Conservation (phyloP, 345 rosid species). For the Arabis alpina region DNA sequence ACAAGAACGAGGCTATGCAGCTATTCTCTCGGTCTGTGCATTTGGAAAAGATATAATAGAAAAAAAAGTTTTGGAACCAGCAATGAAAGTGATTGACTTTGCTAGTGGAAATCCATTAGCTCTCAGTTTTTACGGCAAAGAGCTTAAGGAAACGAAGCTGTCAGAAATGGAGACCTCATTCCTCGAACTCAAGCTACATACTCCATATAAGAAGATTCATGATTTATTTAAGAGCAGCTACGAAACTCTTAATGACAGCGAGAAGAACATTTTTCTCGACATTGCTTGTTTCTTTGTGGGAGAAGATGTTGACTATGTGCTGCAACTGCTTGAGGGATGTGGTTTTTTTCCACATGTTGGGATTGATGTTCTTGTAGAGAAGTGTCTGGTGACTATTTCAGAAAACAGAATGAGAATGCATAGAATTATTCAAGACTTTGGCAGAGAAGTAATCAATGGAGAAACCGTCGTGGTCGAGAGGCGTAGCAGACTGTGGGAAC, state of each 20-base stretch:
- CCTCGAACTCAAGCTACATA: too few relatives aligned
- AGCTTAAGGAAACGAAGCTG: too few relatives aligned
- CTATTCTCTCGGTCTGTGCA: too few relatives aligned
- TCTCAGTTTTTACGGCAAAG: too few relatives aligned
- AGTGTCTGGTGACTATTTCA: conserved; percentile 31
- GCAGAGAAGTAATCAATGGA: conserved; percentile 24
- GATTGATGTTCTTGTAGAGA: conserved; percentile 40
- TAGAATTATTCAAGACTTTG: conserved; percentile 37
- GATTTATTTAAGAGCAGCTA: conserved; percentile 23
- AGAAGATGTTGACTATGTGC: conserved; percentile 19
- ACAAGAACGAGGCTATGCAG: too few relatives aligned
- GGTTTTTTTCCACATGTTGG: conserved; percentile 30
- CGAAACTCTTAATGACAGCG: not conserved
- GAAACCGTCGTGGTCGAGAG: conserved; percentile 9
- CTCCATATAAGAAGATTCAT: not conserved
- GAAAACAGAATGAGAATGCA: conserved; percentile 29
- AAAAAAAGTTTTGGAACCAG: too few relatives aligned
- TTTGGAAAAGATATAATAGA: too few relatives aligned
- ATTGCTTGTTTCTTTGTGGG: conserved; percentile 35
- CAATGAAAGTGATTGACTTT: too few relatives aligned
- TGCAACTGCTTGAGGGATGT: conserved; percentile 32
- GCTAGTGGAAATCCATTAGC: too few relatives aligned
- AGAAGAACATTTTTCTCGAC: conserved; percentile 32
- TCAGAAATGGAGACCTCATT: too few relatives aligned
- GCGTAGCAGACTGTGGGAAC: conserved; percentile 33